These are phyloP conservation scores for Astrothelium subdiscretum DNA, from an alignment of 495 filamentous ascomycete species.

Conservation along the genomic window DNA sequence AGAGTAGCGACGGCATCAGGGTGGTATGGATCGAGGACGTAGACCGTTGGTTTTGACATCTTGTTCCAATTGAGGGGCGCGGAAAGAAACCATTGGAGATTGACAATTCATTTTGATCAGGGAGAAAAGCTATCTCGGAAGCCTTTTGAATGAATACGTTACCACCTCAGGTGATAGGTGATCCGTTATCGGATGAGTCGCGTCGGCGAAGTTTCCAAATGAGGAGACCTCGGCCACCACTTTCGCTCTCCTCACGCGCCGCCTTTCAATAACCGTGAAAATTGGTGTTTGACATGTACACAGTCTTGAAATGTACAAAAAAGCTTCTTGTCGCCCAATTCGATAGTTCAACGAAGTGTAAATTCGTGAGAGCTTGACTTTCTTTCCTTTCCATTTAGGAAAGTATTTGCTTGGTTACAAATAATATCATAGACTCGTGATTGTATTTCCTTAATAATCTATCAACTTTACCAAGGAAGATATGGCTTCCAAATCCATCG, in stretches of 20 bases:
- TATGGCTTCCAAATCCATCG: slow-evolving; percentile 10
- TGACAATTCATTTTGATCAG: no score
- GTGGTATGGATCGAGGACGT: slow-evolving; percentile 7
- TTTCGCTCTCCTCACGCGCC: neutral
- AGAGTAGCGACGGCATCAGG: slow-evolving; percentile 2
- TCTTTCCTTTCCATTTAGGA: no score
- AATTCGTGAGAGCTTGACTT: no score
- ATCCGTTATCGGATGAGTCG: neutral
- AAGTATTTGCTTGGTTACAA: no score
- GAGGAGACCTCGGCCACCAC: neutral
- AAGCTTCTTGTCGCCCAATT: no score
- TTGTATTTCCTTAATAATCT: neutral
- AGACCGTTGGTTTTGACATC: slow-evolving; percentile 6
- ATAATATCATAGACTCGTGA: no score
- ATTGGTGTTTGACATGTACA: no score
- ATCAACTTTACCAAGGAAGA: neutral
- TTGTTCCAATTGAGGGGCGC: neutral
- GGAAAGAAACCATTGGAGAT: neutral
- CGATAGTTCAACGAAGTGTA: no score
- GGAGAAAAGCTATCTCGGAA: neutral
- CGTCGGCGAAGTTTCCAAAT: neutral
- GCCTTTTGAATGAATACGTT: neutral
- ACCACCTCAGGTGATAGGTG: neutral
- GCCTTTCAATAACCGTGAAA: neutral
- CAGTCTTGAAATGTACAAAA: no score